Percentiles rank a stretch among this genome's conserved stretches.
These are phyloP conservation scores for Paecilomyces formosus DNA, from an alignment of 2,329 filamentous ascomycete genomes.

Conservation along the genomic window DNA sequence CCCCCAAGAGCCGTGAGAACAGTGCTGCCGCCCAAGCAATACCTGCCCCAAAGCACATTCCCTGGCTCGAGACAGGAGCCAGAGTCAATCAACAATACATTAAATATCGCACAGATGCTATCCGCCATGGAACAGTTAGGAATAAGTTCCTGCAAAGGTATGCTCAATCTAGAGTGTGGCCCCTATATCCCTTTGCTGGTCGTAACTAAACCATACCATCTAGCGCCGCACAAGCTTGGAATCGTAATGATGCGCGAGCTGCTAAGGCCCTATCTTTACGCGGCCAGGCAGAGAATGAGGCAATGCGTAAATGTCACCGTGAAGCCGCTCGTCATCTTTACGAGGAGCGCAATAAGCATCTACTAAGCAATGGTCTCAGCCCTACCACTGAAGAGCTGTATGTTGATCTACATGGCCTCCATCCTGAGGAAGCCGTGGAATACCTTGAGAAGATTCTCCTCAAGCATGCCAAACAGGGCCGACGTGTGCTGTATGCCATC, in stretches of 20 bases:
- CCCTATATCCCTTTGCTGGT: not conserved
- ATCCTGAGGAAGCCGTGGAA: slow-evolving; percentile 91
- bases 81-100: slow-evolving; percentile 89
- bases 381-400: slow-evolving; percentile 66
- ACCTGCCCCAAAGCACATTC: slow-evolving; percentile 79
- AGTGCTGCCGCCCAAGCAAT: slow-evolving; percentile 78
- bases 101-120: slow-evolving; percentile 89
- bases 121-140: slow-evolving; percentile 90
- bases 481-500: slow-evolving; percentile 82
- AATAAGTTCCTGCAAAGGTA: slow-evolving; percentile 97
- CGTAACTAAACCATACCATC: not conserved
- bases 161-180: slow-evolving; percentile 12
- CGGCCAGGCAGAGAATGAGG: slow-evolving; percentile 91
- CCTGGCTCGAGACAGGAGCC: slow-evolving; percentile 92
- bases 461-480: slow-evolving; percentile 61
- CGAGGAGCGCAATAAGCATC: slow-evolving; percentile 79
- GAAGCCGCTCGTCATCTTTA: slow-evolving; percentile 89
- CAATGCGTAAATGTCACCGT: slow-evolving; percentile 94
- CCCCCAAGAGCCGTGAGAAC: slow-evolving; percentile 63
- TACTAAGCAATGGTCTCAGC: slow-evolving; percentile 32
- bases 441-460: slow-evolving; percentile 84
- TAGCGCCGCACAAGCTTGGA: slow-evolving; percentile 96
- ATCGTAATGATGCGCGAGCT: slow-evolving; percentile 90
- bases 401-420: slow-evolving; percentile 95
- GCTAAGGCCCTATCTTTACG: slow-evolving; percentile 91